These are phyloP conservation scores for Botrytis sinoallii DNA, from an alignment of 2,329 filamentous ascomycete species.

Conservation along the genomic window DNA sequence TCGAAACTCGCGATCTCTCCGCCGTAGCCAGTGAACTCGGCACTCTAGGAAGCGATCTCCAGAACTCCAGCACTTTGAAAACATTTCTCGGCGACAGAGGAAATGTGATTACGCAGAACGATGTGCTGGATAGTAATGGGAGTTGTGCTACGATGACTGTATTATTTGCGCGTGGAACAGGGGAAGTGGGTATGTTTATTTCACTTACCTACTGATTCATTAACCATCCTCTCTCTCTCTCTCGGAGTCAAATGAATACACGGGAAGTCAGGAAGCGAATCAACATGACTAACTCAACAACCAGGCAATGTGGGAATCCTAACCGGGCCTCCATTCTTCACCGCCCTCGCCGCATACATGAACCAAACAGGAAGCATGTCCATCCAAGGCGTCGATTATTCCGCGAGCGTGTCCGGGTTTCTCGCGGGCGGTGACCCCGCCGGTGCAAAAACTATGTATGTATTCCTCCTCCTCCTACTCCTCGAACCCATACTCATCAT, in stretches of 20 bases:
- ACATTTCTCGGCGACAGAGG: slow-evolving; percentile 1
- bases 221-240: background rate
- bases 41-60: slow-evolving; percentile 8
- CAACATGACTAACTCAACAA: background rate
- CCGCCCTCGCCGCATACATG: slow-evolving; percentile 33
- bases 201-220: background rate
- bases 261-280: too few relatives aligned
- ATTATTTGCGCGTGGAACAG: slow-evolving; percentile 32
- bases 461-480: background rate
- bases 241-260: background rate
- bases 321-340: slow-evolving; percentile 33
- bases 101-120: slow-evolving; percentile 16
- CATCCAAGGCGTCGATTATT: slow-evolving; percentile 54
- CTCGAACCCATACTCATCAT: background rate
- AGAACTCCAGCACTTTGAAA: background rate
- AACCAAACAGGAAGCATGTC: slow-evolving; percentile 43
- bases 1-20: background rate
- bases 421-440: slow-evolving; percentile 44
- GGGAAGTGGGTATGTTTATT: slow-evolving; percentile 28
- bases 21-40: slow-evolving; percentile 6
- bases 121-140: slow-evolving; percentile 18
- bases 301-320: slow-evolving; percentile 34
- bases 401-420: slow-evolving; percentile 46
- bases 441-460: slow-evolving; percentile 45
- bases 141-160: slow-evolving; percentile 33